Base-by-base conservation (phyloP, 306 rosid species). In the Glycyrrhiza uralensis region DNA sequence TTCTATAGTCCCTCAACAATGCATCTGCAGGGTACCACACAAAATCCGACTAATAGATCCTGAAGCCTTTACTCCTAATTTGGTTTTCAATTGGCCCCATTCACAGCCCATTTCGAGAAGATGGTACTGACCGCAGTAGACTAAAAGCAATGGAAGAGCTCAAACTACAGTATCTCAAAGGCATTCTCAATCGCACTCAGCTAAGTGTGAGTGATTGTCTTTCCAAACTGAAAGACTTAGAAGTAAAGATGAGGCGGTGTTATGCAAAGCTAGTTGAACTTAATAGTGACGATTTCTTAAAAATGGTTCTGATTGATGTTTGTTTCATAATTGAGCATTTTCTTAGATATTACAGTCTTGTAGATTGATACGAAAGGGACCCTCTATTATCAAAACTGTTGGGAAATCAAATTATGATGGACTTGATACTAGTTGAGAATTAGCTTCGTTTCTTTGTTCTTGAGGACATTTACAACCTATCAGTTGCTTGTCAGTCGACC, bases 261-360 rank as follows among this genome's bases (percentile, higher is more conserved):
- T 63, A 63, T 23, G 30, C 19, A 63, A 36, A 6, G 6, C n/a
- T n/a, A n/a, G n/a, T n/a, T n/a, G n/a, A n/a, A n/a, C n/a, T n/a
- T 46, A 2, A 45, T 6, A 72, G 60, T 18, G 12, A 72, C 8
- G 69, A 58, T 29, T 60, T 72, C 68, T 20, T 76, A 14, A 22
- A 49, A 23, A 76, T 76, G 41, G 23, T 66, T 14, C 7, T 76
- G 0, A 7, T 56, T 57, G 74, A 76, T 10, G 68, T 75, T 19
- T 44, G 80, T 8, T 76, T 76, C 52, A 56, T 76, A 14, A 56
- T 76, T 56, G 75, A 76, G 13, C 23, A 2, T 35, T 32, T 66
- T 17, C 15, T 57, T n/a, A 56, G 59, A 13, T 2, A 0, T 11
- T 0, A 2, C 11, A 0, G 0, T 5, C 0, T 14, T 24, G 0